Evolutionary conservation across 352 stramenopile species (phyloP).

Genomic region (Aphanomyces stellatus): DNA sequence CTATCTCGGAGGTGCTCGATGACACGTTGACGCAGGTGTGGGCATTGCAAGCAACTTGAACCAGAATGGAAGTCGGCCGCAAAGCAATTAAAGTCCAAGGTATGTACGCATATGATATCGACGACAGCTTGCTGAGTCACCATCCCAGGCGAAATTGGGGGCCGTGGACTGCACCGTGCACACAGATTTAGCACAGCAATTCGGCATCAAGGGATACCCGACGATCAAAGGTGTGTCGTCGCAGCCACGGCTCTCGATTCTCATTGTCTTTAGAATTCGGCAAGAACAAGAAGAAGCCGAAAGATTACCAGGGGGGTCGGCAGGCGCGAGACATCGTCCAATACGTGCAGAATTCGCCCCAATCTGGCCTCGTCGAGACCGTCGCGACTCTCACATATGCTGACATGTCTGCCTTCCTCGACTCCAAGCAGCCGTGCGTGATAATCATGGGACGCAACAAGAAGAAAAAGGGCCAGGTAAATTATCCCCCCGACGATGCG

Average conservation of each 20-base stretch:
- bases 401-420: slow-evolving; percentile 49
- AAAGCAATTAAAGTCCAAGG: slow-evolving; percentile 75
- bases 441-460: slow-evolving; percentile 57
- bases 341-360: slow-evolving; percentile 58
- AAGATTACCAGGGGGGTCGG: slow-evolving; percentile 59
- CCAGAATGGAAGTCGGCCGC: slow-evolving; percentile 84
- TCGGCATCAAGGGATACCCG: slow-evolving; percentile 65
- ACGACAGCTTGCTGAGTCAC: not conserved
- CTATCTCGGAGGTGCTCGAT: not conserved
- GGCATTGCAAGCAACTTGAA: slow-evolving; percentile 86
- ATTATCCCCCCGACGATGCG: no score
- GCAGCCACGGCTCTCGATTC: not conserved
- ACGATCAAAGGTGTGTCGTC: slow-evolving; percentile 55
- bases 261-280: slow-evolving; percentile 41
- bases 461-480: slow-evolving; percentile 29
- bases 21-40: slow-evolving; percentile 43
- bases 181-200: slow-evolving; percentile 57
- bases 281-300: slow-evolving; percentile 69
- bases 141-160: slow-evolving; percentile 54
- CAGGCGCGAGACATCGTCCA: slow-evolving; percentile 52
- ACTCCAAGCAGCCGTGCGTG: slow-evolving; percentile 38
- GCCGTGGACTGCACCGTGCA: slow-evolving; percentile 58
- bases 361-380: slow-evolving; percentile 48
- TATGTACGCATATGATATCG: slow-evolving; percentile 22
- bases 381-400: slow-evolving; percentile 40